Evolutionary conservation across 371 early-diverging fungal genomes (phyloP).

Genomic region (Circinella umbellata): DNA sequence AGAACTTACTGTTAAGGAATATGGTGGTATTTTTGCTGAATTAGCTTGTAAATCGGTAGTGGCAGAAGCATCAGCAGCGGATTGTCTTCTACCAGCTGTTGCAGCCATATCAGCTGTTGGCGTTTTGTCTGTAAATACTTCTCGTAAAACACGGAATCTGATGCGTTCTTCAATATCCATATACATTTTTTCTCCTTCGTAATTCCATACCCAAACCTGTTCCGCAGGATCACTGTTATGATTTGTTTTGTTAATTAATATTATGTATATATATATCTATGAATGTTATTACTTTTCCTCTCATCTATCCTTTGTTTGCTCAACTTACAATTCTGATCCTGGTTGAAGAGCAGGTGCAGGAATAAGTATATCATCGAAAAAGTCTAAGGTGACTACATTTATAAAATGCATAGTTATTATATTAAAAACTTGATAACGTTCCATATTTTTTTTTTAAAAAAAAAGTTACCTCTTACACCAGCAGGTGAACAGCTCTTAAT

Average conservation of each 20-base stretch:
- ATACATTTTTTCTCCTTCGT: conserved; percentile 80
- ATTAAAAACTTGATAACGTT: no score
- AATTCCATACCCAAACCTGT: conserved; percentile 90
- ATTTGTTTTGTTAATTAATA: background rate
- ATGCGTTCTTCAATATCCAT: conserved; percentile 86
- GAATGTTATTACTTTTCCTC: background rate
- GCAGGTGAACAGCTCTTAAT: conserved; percentile 74
- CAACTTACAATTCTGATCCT: conserved; percentile 65
- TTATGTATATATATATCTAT: no score
- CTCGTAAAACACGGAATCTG: conserved; percentile 78
- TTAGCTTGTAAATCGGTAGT: conserved; percentile 59
- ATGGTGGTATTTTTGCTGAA: conserved; percentile 64
- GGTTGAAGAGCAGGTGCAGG: conserved; percentile 69
- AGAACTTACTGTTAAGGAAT: conserved; percentile 57
- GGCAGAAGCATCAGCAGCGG: conserved; percentile 49
- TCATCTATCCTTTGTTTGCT: background rate
- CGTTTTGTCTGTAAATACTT: conserved; percentile 80
- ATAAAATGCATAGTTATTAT: no score
- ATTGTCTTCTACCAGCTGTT: conserved; percentile 38
- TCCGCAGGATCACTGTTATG: conserved; percentile 64
- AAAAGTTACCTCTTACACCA: conserved; percentile 66
- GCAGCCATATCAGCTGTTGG: conserved; percentile 57
- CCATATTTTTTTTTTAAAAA: no score
- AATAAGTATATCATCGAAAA: conserved; percentile 92
- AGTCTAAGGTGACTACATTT: conserved; percentile 76